Base-by-base conservation (phyloP, 2,329 filamentous ascomycete species). In the Exophiala sp. region DNA sequence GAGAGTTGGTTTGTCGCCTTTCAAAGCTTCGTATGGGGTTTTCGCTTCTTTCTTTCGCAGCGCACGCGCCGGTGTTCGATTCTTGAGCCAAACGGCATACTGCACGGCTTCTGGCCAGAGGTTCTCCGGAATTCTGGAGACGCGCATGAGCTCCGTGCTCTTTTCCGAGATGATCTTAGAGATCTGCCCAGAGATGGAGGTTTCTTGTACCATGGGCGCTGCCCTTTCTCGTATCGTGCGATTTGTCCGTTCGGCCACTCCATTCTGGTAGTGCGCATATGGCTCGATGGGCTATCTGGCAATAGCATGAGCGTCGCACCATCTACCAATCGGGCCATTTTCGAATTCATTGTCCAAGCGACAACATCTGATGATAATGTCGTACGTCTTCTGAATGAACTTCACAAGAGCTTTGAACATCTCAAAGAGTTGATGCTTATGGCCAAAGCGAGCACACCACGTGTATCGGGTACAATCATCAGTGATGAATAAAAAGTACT, bases 1-100 rank as follows among this genome's bases (percentile, higher is more conserved):
- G n/a, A n/a, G n/a, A n/a, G n/a, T n/a, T n/a, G n/a, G n/a, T n/a
- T n/a, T n/a, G n/a, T n/a, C n/a, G n/a, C n/a, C n/a, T n/a, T n/a
- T n/a, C n/a, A n/a, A n/a, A n/a, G n/a, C n/a, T n/a, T n/a, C n/a
- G n/a, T n/a, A n/a, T n/a, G 54, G 47, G 12, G 52, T 55, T 41
- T 55, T 55, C 10, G 24, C 21, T 9, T 55, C 52, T 40, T 33
- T 45, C 32, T 46, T 50, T 2, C 46, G 35, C 11, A 54, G 39
- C 3, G 52, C 52, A 3, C 52, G 8, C 9, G 52, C 47, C 3
- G 52, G 52, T 12, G 29, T 2, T 38, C 52, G 12, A 46, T 55
- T 55, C 42, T 55, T 55, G 1, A 55, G 47, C 24, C 24, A 55
- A 10, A 55, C 47, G 11, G 52, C 47, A 41, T 55, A 35, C 18